These are phyloP conservation scores for Rhinocladiella similis DNA, from an alignment of 2,329 filamentous ascomycete species.

Conservation along the genomic window DNA sequence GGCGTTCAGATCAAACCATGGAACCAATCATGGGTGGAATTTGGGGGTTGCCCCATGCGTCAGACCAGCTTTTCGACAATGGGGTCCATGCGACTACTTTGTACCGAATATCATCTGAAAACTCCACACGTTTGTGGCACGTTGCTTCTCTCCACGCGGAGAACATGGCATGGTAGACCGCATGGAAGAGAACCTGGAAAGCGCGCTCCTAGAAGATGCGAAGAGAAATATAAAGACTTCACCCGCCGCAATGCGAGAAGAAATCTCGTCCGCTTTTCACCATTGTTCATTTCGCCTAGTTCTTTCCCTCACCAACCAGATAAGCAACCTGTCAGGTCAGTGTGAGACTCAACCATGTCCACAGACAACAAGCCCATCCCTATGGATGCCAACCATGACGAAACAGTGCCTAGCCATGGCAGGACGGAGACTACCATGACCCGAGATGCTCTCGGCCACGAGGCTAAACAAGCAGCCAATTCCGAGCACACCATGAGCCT, in stretches of 20 bases:
- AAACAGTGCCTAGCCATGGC: neutral
- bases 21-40: neutral
- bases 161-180: neutral
- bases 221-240: neutral
- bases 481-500: constrained; percentile 67
- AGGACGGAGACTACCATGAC: neutral
- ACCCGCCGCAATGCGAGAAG: no score
- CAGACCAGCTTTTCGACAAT: neutral
- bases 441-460: neutral
- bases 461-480: constrained; percentile 34
- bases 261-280: no score
- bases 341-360: neutral
- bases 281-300: no score
- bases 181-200: neutral
- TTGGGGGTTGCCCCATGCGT: neutral
- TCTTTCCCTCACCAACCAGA: no score
- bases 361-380: neutral
- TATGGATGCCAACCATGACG: neutral
- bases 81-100: neutral
- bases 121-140: neutral
- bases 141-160: neutral
- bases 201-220: neutral
- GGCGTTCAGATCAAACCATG: neutral
- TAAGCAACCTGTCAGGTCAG: no score
- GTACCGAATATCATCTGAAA: neutral